Base-by-base conservation (phyloP, 2,329 filamentous ascomycete species). In the Epichloe brachyelytri region DNA sequence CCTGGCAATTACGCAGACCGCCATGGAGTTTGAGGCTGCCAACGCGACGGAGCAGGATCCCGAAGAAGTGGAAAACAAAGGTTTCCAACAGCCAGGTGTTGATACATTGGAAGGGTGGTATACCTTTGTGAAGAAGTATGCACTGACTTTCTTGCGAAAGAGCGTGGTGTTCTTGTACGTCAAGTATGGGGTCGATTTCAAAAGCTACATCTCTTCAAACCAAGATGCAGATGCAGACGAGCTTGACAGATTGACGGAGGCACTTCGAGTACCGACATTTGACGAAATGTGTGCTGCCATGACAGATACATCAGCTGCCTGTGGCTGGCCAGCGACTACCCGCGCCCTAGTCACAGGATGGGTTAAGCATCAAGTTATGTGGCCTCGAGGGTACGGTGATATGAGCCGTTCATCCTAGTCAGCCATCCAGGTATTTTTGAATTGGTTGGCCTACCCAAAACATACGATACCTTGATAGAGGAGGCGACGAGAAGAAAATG, bases 351-450 rank as follows among this genome's bases (percentile, higher is more conserved):
- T 80, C 15, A 64, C 68, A 4, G 85, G 85, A 17, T 97, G 91
- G 91, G 77, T 95, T 48, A 75, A 75, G 47, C 83, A 88, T 61
- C 75, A 80, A 56, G 67, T 72, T 19, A 60, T 66, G 51, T 72
- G 68, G 65, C 62, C 66, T 15, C 55, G 61, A n/a, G 58, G 58
- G 22, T 51, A 58, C 20, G 56, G 54, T 8, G 62, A 63, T 45
- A 56, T 63, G 50, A 66, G 69, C 17, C 53, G 57, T 15, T 74
- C 75, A 7, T 75, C 76, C 66, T 76, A 56, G 59, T 78, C 59
- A 83, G 86, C 51, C 93, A 98, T 64, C 94, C 93, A 0, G 85
- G 82, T 45, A 95, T 98, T 56, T 95, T 93, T 62, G 93, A 98
- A 66, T 79, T 98, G 22, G 83, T 98, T 12, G 93, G 93, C 1